These are phyloP conservation scores for Ophiostoma himal-ulmi DNA, from an alignment of 2,329 filamentous ascomycete species.

Conservation along the genomic window DNA sequence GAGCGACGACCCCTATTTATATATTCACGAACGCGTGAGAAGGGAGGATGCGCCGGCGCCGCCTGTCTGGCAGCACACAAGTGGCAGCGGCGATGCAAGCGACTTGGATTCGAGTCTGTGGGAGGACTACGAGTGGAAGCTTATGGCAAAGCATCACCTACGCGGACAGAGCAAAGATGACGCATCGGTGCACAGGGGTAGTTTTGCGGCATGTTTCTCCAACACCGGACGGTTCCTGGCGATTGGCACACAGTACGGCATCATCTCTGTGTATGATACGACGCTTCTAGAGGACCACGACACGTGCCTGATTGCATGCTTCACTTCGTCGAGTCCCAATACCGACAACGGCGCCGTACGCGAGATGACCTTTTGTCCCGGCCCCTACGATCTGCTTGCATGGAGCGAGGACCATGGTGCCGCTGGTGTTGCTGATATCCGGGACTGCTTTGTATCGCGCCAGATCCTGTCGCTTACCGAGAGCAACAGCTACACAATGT, in stretches of 20 bases:
- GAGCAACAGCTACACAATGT: constrained; percentile 47
- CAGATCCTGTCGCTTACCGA: constrained; percentile 63
- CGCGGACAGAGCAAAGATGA: constrained; percentile 54
- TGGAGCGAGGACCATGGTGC: constrained; percentile 87
- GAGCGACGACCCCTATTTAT: constrained; percentile 79
- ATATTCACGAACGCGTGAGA: constrained; percentile 62
- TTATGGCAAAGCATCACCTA: constrained; percentile 48
- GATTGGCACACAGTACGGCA: constrained; percentile 73
- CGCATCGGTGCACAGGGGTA: constrained; percentile 54
- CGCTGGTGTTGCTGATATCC: constrained; percentile 67
- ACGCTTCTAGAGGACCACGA: constrained; percentile 40
- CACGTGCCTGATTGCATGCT: constrained; percentile 65
- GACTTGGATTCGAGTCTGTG: constrained; percentile 24
- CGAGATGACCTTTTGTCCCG: constrained; percentile 87
- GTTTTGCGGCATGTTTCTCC: constrained; percentile 75
- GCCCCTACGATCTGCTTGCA: constrained; percentile 81
- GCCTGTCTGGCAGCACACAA: neutral
- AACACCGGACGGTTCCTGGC: constrained; percentile 65
- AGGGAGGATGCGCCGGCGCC: constrained; percentile 30
- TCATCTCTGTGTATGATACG: constrained; percentile 68
- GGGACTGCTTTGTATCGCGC: constrained; percentile 59
- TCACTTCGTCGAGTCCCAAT: constrained; percentile 69
- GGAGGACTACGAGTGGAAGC: constrained; percentile 44
- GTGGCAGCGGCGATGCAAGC: constrained; percentile 19
- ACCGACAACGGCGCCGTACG: constrained; percentile 72